A percentile compares a stretch with the other conserved stretches of the same genome.
Evolutionary conservation across 805 yeast species (phyloP).

Genomic region (Metschnikowia gelsemii): DNA sequence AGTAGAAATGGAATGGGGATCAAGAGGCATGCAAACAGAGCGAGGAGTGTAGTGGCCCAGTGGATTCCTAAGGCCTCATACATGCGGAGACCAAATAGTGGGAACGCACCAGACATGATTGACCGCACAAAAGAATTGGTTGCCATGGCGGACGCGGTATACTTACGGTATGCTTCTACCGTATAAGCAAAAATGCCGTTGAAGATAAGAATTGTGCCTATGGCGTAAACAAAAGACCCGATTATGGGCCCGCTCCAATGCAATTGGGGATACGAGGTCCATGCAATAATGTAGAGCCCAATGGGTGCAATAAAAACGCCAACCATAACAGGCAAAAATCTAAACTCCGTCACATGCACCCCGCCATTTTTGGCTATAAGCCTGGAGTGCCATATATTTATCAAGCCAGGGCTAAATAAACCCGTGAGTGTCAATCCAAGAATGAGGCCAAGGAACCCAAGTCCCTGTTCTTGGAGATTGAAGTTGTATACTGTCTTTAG

Average conservation of each 20-base stretch:
- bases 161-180: constrained; percentile 18
- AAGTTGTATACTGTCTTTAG: constrained; percentile 16
- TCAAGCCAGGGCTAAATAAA: constrained; percentile 10
- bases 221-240: constrained; percentile 17
- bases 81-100: constrained; percentile 18
- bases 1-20: constrained; percentile 19
- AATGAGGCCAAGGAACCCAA: constrained; percentile 17
- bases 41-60: constrained; percentile 19
- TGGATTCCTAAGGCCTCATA: constrained; percentile 17
- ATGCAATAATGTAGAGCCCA: constrained; percentile 19
- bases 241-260: constrained; percentile 19
- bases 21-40: constrained; percentile 10
- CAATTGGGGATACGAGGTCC: constrained; percentile 16
- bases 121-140: constrained; percentile 19
- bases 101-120: constrained; percentile 16
- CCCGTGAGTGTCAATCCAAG: constrained; percentile 14
- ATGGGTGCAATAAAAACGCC: constrained; percentile 18
- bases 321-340: constrained; percentile 16
- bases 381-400: constrained; percentile 7
- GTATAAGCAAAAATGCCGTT: constrained; percentile 19
- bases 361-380: constrained; percentile 11
- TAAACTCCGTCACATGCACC: constrained; percentile 12
- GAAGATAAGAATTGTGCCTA: constrained; percentile 18
- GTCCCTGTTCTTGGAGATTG: constrained; percentile 13
- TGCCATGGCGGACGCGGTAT: constrained; percentile 21